Base-by-base conservation (phyloP, 2,329 filamentous ascomycete genomes). In the Alternaria sp. region DNA sequence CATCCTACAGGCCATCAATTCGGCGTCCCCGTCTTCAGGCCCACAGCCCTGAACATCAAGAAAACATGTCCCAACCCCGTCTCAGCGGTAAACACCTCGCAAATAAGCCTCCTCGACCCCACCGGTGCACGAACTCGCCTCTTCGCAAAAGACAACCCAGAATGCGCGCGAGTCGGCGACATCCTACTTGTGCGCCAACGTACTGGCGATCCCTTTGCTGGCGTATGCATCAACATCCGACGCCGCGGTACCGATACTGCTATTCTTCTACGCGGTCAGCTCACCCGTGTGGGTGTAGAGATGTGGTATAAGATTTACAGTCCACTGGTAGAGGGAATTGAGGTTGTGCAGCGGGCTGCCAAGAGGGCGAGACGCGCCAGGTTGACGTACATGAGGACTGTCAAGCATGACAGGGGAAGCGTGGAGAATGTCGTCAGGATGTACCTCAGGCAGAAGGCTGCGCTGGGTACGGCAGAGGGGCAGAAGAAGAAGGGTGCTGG, bases 301-400 rank as follows among this genome's bases (percentile, higher is more conserved):
- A 95, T 97, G 92, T 97, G 92, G 89, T 93, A 91, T 80, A 99
- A 99, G 84, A 84, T 98, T 58, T 98, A 95, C 83, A 91, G 88
- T 74, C 94, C 94, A 60, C 90, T 91, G 74, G 90, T 98, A 31
- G 88, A 90, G 75, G 92, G 91, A 64, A 92, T 99, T 72, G 94
- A 99, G 80, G 90, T 99, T 70, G 91, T 98, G 78, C 92, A 96
- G 86, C 84, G 94, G 70, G 85, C 87, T 64, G 85, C 86, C 73
- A 95, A 93, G 89, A 87, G 92, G 77, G 92, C 92, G 66, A 89
- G 93, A 76, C 87, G 95, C 72, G 94, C 93, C 26, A 85, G 92
- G 68, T 83, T 99, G 78, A 96, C 91, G 72, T 98, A 94, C 79
- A 90, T 99, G 90, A 86, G 93, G 24, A 68, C 69, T 34, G 71